Percentiles rank a stretch among this genome's conserved stretches.
Evolutionary conservation across 306 rosid species (phyloP).

Genomic region (Malus asiatica): DNA sequence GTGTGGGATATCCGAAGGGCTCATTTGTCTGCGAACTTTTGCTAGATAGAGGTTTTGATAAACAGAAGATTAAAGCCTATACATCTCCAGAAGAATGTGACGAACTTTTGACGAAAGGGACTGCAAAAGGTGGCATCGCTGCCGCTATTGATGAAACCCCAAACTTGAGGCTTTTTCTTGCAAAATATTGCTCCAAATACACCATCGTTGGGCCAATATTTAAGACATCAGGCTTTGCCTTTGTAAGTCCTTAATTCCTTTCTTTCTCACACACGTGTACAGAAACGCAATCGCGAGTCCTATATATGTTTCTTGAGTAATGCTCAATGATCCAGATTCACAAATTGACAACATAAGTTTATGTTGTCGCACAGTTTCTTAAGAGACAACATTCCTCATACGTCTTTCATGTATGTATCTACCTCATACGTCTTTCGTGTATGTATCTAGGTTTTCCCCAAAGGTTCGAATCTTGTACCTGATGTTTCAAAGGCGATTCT

Average conservation of each 20-base stretch:
- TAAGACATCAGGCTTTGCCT: slow-evolving; percentile 37
- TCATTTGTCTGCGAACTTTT: slow-evolving; percentile 39
- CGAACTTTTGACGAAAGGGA: slow-evolving; percentile 19
- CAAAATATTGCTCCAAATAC: slow-evolving; percentile 32
- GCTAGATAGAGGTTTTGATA: slow-evolving; percentile 29
- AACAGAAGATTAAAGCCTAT: slow-evolving; percentile 15
- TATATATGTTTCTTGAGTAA: not conserved
- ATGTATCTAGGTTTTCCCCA: slow-evolving; percentile 27
- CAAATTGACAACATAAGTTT: not conserved
- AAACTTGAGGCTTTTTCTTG: slow-evolving; percentile 16
- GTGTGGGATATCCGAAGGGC: slow-evolving; percentile 44
- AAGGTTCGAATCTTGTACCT: slow-evolving; percentile 42
- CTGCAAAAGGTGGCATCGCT: slow-evolving; percentile 30
- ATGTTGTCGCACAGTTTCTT: no score
- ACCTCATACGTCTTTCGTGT: not conserved
- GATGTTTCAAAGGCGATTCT: slow-evolving; percentile 62
- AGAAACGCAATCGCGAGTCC: not conserved
- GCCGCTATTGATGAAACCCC: slow-evolving; percentile 40
- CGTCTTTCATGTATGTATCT: not conserved
- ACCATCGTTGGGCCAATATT: slow-evolving; percentile 18
- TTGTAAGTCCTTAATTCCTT: slow-evolving; percentile 20
- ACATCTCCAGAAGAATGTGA: slow-evolving; percentile 7
- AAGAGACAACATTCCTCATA: no score
- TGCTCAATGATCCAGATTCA: not conserved
- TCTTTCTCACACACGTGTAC: not conserved